A percentile compares a stretch with the other conserved stretches of the same genome.
Conservation (phyloP, 1,284 basidiomycete genomes). For the Heliocybe sulcata region DNA sequence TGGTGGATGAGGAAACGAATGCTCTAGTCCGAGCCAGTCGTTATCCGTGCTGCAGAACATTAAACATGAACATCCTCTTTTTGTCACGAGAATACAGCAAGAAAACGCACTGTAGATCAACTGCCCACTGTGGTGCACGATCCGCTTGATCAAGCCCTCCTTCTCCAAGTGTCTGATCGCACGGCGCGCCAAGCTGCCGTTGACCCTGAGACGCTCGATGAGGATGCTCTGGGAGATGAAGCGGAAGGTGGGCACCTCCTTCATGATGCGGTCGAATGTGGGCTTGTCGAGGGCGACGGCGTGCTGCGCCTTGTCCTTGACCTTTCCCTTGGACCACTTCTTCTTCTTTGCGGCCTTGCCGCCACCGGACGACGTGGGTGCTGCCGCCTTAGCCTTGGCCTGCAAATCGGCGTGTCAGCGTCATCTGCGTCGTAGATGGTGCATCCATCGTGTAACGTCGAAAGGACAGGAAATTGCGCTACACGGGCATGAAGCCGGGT, state of each 20-base stretch:
- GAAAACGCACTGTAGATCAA: slow-evolving; percentile 84
- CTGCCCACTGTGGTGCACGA: slow-evolving; percentile 95
- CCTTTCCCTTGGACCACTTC: slow-evolving; percentile 99
- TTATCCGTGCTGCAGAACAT: slow-evolving; percentile 47
- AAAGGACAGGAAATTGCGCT: background rate
- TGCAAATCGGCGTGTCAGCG: slow-evolving; percentile 19
- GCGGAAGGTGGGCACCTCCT: slow-evolving; percentile 99
- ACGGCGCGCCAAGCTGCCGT: slow-evolving; percentile 90
- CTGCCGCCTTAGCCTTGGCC: slow-evolving; percentile 76
- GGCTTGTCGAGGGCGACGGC: slow-evolving; percentile 90
- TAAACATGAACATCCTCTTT: slow-evolving; percentile 7
- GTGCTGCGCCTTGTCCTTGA: slow-evolving; percentile 98
- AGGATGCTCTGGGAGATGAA: slow-evolving; percentile 97
- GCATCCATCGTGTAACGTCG: slow-evolving; percentile 9
- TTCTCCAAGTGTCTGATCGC: slow-evolving; percentile 93
- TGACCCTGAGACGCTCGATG: slow-evolving; percentile 96
- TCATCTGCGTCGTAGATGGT: slow-evolving; percentile 3
- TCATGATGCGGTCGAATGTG: slow-evolving; percentile 92
- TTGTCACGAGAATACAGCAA: slow-evolving; percentile 1
- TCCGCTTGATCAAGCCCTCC: slow-evolving; percentile 93
- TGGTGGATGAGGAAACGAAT: slow-evolving; percentile 16
- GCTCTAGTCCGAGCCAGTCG: slow-evolving; percentile 53
- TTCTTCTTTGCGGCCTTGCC: slow-evolving; percentile 95
- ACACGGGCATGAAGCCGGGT: background rate
- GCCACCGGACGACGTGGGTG: slow-evolving; percentile 58